Base-by-base conservation (phyloP, 495 filamentous ascomycete species). In the Xylaria curta region DNA sequence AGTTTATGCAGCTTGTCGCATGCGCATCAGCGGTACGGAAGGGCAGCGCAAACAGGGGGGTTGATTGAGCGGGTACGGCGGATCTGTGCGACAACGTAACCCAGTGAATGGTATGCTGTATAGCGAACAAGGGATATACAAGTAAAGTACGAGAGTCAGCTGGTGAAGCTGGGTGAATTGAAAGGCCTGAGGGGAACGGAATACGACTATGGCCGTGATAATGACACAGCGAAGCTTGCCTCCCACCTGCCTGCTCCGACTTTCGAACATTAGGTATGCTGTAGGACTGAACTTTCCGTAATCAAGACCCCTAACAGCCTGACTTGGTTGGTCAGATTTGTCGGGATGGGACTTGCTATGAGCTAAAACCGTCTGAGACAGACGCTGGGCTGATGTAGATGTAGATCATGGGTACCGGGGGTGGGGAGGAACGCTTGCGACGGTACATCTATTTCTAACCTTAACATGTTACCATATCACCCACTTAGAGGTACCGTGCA, bases 1-100 rank as follows among this genome's bases (percentile, higher is more conserved):
- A 12, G 62, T 38, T 21, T 54, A 60, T 66, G 62, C 69, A 71
- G 69, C 69, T 66, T 71, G 69, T 71, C 69, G 69, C 69, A 71
- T 71, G 69, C 69, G 46, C 68, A 70, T 64, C 68, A 65, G 59
- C 56, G 38, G 31, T 59, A 60, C 69, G 40, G 28, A 46, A 66
- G 54, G 66, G 54, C 53, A 60, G 66, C 31, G 40, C 66, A 69
- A 69, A 36, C 66, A 69, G 54, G 66, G 66, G 66, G 66, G 36
- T 28, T 36, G 56, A 36, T 69, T 69, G 42, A 49, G 65, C 65
- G 65, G 65, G 17, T 40, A 36, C 65, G 65, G 65, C 47, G 65
- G 65, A 56, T 21, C 65, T 56, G 66, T 69, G 66, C 53, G 66
- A 69, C 66, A 60, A 60, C 13, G 66, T 12, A 49, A 19, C 53